A percentile compares a stretch with the other conserved stretches of the same genome.
These are phyloP conservation scores for Parastagonospora nodorum DNA, from an alignment of 2,329 filamentous ascomycete species.

Conservation along the genomic window DNA sequence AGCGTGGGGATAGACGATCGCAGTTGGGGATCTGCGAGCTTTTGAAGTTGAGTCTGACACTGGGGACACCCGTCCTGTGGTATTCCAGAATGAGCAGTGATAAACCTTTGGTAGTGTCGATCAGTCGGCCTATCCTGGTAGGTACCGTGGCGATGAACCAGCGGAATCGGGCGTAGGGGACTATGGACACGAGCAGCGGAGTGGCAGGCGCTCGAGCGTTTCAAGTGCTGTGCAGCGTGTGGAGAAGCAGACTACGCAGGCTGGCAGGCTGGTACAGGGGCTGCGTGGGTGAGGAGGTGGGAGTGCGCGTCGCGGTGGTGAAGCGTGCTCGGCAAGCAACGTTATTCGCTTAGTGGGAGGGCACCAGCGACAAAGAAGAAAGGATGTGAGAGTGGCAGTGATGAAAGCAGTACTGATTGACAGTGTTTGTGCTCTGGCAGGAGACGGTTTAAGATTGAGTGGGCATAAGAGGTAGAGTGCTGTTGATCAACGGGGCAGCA, in stretches of 20 bases:
- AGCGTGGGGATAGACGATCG: conserved; percentile 58
- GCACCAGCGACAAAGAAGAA: conserved; percentile 42
- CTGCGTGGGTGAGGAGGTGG: conserved; percentile 11
- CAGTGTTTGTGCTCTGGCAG: conserved; percentile 26
- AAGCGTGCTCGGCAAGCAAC: conserved; percentile 25
- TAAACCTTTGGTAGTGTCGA: conserved; percentile 44
- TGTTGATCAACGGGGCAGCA: conserved; percentile 41
- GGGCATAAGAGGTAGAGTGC: conserved; percentile 32
- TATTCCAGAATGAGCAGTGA: conserved; percentile 43
- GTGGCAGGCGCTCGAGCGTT: conserved; percentile 45
- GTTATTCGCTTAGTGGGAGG: conserved; percentile 28
- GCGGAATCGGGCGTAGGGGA: conserved; percentile 41
- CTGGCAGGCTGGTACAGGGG: conserved; percentile 36
- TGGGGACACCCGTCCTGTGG: conserved; percentile 40
- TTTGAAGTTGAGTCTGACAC: conserved; percentile 47
- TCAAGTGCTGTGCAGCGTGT: conserved; percentile 44
- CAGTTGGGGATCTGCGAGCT: conserved; percentile 55
- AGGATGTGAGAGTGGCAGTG: conserved; percentile 35
- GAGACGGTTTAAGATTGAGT: conserved; percentile 36
- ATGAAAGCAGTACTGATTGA: conserved; percentile 41
- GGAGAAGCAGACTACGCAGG: conserved; percentile 31
- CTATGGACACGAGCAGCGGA: conserved; percentile 37
- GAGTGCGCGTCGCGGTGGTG: conserved; percentile 31
- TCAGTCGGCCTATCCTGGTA: conserved; percentile 41
- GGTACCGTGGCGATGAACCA: conserved; percentile 44